Evolutionary conservation across 805 yeast species (phyloP), one percentile per base, ranked within the genome.

Genomic region (Starmera quercuum): DNA sequence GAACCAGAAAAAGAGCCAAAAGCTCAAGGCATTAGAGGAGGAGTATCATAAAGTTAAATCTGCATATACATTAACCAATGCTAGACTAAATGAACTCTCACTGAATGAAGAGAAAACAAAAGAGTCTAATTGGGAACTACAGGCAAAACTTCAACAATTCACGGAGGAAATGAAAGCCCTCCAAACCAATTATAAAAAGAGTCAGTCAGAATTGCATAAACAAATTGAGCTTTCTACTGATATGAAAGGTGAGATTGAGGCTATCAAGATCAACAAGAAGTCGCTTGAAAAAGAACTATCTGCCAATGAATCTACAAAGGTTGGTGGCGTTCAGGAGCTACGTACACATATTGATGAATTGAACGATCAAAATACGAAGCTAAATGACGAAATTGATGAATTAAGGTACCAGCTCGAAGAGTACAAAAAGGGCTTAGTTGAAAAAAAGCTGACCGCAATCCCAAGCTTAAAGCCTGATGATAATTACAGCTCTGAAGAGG

Each of bases 101-200:
- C 39, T 46, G 30, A 46, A 50, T 36, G 79, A 77, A 49, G 64
- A 68, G 32, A 56, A 61, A 7, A 59, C 72, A 32, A 74, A 72
- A 47, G 85, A 80, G 47, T 61, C 68, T 26, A 75, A 75, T 46
- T 75, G 83, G 79, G 80, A 75, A 44, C 60, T 82, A 34, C 85
- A 80, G 53, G 54, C 73, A 4, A 68, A 68, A 35, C 53, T 73
- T 16, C 64, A 67, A 20, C 58, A 50, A 38, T 35, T 58, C 16
- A 35, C 53, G 12, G 50, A 53, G 23, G 58, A 63, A 20, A 49
- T 55, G 39, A 45, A 53, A 26, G 44, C 45, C 6, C 52, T 72
- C 24, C 66, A 60, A 20, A 77, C 71, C 19, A 59, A 63, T 18
- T 55, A 70, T 18, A 52, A 55, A 7, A 63, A 62, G 39, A 46